Percentiles rank a stretch among this genome's conserved stretches.
Evolutionary conservation across 2,329 filamentous ascomycete genomes (phyloP).

Genomic region (Talaromyces albobiverticillius): DNA sequence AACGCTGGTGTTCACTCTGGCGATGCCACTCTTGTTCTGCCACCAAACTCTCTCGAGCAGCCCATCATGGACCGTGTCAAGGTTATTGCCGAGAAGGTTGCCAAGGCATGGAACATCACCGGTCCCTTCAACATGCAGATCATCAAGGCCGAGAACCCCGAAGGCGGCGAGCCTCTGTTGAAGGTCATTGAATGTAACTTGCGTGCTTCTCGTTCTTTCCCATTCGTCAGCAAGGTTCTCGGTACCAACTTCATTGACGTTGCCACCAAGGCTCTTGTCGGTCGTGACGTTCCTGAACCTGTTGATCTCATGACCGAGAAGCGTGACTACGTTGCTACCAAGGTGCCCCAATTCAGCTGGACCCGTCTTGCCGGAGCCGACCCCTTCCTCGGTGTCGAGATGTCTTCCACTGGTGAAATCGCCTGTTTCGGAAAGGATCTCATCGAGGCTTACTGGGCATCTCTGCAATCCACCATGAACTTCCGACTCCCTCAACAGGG

Average conservation of each 20-base stretch:
- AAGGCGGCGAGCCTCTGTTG: conserved; percentile 70
- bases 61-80: conserved; percentile 81
- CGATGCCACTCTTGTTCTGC: conserved; percentile 90
- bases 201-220: conserved; percentile 94
- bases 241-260: conserved; percentile 96
- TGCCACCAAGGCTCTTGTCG: conserved; percentile 87
- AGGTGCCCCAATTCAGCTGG: conserved; percentile 99
- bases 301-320: conserved; percentile 84
- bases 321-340: conserved; percentile 91
- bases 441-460: conserved; percentile 96
- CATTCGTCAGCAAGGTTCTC: conserved; percentile 95
- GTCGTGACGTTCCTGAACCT: conserved; percentile 77
- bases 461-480: conserved; percentile 97
- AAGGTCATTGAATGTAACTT: conserved; percentile 99
- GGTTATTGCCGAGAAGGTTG: conserved; percentile 93
- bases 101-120: conserved; percentile 94
- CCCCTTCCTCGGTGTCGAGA: conserved; percentile 96
- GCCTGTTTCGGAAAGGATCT: conserved; percentile 97
- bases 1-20: conserved; percentile 97
- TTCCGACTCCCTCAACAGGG: conserved; percentile 94
- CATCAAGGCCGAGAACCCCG: conserved; percentile 81
- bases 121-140: conserved; percentile 99
- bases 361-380: conserved; percentile 95
- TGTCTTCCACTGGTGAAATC: conserved; percentile 96
- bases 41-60: conserved; percentile 75